Evolutionary conservation across 1,139 yeast species (phyloP), one percentile per base, ranked within the genome.

Genomic region (Pichia inconspicua): DNA sequence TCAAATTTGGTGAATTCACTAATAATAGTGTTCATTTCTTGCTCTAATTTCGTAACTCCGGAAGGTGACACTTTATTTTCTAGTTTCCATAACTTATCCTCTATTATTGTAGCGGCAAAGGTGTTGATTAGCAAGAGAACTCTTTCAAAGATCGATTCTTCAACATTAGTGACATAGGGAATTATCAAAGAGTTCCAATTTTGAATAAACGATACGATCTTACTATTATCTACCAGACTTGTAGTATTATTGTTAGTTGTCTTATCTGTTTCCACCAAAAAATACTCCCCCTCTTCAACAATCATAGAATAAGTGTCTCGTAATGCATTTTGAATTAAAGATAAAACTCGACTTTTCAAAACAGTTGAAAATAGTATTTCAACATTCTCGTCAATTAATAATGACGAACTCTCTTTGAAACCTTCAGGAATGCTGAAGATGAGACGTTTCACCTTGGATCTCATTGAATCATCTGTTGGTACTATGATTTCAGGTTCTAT

Each of bases 11-110:
- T 61, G 58, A 74, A 74, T 53, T 82, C 84, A 47, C 78, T 75
- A 45, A 92, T 85, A 39, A 90, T 74, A 43, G 78, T 72, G 38
- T 92, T 80, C 42, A 90, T 69, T 63, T 90, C 97, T 52, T 86
- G 79, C 58, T 94, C 98, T 46, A 94, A 69, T 55, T 82, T 84
- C 35, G 89, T 75, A 0, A 95, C 82, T 0, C 97, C 97, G 44
- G 86, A 68, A 56, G 86, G 95, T 58, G 86, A 89, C 53, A 88
- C 80, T 52, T 75, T 78, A 47, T 80, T 79, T 50, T 82, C 77
- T 41, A 86, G 71, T 5, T 72, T 56, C 77, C 89, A 77, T 40
- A 92, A 70, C 58, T 82, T 81, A 56, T 77, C 74, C 59, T 90
- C 96, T 5, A 81, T 61, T 53, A 74, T 55, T 59, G 80, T 66